phyloP scores from a whole-genome alignment of 2,329 filamentous ascomycete species.

The Aspergillus arachidicola region DNA sequence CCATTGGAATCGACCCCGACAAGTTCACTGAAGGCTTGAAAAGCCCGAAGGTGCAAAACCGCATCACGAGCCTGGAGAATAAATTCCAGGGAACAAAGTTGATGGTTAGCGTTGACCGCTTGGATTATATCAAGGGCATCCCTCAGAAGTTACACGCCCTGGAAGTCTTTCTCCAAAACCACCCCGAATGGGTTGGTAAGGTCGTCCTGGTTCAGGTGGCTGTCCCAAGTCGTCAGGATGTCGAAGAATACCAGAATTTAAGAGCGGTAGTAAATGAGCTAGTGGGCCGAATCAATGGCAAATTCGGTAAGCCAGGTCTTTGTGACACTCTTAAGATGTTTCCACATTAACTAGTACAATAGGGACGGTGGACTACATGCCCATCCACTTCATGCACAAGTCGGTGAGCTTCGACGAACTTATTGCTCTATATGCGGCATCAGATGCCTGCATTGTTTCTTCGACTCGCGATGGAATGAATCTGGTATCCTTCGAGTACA shows the following conservation, averaged over 20 bases:
- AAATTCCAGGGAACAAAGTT: constrained; percentile 94
- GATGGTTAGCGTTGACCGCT: constrained; percentile 89
- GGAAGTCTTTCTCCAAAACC: constrained; percentile 90
- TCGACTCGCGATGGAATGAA: constrained; percentile 97
- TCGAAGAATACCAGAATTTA: constrained; percentile 94
- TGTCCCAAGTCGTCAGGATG: constrained; percentile 86
- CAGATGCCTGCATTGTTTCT: constrained; percentile 84
- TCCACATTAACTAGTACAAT: constrained; percentile 13
- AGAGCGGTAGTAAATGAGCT: constrained; percentile 92
- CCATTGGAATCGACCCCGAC: constrained; percentile 93
- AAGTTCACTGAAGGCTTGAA: constrained; percentile 87
- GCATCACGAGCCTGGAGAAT: constrained; percentile 76
- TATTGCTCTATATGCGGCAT: constrained; percentile 84
- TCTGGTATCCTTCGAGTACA: constrained; percentile 94
- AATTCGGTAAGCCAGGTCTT: constrained; percentile 62
- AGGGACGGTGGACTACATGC: constrained; percentile 94
- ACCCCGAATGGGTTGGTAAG: constrained; percentile 95
- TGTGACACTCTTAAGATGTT: background rate
- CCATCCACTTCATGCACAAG: constrained; percentile 95
- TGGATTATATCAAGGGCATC: constrained; percentile 97
- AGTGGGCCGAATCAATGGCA: constrained; percentile 91
- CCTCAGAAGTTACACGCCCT: constrained; percentile 93
- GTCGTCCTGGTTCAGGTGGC: constrained; percentile 93
- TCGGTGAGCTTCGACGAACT: constrained; percentile 90
- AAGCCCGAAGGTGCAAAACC: constrained; percentile 78